Evolutionary conservation across 371 early-diverging fungal genomes (phyloP).

Genomic region (Syncephalastrum sp.): DNA sequence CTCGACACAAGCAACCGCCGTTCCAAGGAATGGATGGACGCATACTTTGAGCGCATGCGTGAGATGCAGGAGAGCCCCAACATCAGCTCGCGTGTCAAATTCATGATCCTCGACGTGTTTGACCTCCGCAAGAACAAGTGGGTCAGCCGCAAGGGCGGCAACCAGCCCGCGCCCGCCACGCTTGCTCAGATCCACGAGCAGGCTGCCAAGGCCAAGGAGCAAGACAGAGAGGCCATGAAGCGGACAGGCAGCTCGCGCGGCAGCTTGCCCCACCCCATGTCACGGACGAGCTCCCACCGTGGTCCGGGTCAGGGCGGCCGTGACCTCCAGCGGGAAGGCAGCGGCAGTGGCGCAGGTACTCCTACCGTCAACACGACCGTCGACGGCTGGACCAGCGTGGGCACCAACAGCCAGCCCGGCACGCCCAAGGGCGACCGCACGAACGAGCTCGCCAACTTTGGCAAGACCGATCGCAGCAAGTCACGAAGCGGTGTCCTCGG

Average conservation of each 20-base stretch:
- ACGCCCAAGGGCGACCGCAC: constrained; percentile 38
- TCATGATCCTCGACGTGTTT: constrained; percentile 91
- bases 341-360: constrained; percentile 42
- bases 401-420: constrained; percentile 44
- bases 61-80: constrained; percentile 61
- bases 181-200: constrained; percentile 88
- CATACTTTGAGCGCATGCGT: constrained; percentile 77
- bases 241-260: constrained; percentile 67
- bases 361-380: constrained; percentile 19
- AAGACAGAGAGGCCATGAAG: constrained; percentile 66
- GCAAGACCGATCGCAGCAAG: constrained; percentile 72
- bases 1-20: constrained; percentile 44
- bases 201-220: constrained; percentile 62
- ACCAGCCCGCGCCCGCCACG: constrained; percentile 78
- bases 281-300: constrained; percentile 55
- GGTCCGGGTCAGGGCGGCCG: constrained; percentile 36
- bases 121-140: constrained; percentile 86
- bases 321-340: constrained; percentile 41
- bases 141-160: constrained; percentile 58
- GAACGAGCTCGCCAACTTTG: constrained; percentile 80
- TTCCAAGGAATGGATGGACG: constrained; percentile 65
- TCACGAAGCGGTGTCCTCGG: constrained; percentile 51
- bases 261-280: constrained; percentile 53
- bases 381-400: constrained; percentile 78
- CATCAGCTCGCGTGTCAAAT: constrained; percentile 84